Conservation (phyloP, 225 moss, liverwort and hornwort genomes). For the Pseudoscleropodium purum region DNA sequence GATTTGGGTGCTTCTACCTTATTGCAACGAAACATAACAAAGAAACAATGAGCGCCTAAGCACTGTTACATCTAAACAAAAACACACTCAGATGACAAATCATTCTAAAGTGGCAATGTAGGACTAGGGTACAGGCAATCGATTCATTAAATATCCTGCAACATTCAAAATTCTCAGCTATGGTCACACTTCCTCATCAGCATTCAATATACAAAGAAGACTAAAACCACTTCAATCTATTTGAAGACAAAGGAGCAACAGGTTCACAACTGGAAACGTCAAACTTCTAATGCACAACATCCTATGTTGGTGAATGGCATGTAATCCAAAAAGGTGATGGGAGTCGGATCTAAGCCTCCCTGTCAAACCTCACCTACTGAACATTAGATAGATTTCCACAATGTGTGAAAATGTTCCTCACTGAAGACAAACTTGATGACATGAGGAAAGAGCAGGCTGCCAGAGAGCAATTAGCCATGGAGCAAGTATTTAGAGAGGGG, state of each 20-base stretch:
- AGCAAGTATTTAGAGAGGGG: slow-evolving; percentile 87
- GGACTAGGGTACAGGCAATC: not conserved
- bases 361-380: not conserved
- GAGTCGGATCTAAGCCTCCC: not conserved
- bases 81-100: not conserved
- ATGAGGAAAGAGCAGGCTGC: not conserved
- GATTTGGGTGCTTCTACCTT: not conserved
- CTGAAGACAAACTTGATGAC: not conserved
- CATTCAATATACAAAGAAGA: not conserved
- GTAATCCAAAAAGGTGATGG: not conserved
- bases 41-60: not conserved
- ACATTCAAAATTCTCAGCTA: not conserved
- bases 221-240: not conserved
- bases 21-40: not conserved
- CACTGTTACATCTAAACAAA: not conserved
- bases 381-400: not conserved
- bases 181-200: not conserved
- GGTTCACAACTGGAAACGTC: not conserved
- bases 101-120: not conserved
- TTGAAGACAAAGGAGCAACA: not conserved
- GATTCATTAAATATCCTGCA: not conserved
- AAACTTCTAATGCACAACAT: not conserved
- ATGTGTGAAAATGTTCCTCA: not conserved
- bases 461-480: slow-evolving; percentile 39
- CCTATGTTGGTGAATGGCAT: not conserved